Conservation (phyloP, 441 rosid species). For the Populus hybrid region DNA sequence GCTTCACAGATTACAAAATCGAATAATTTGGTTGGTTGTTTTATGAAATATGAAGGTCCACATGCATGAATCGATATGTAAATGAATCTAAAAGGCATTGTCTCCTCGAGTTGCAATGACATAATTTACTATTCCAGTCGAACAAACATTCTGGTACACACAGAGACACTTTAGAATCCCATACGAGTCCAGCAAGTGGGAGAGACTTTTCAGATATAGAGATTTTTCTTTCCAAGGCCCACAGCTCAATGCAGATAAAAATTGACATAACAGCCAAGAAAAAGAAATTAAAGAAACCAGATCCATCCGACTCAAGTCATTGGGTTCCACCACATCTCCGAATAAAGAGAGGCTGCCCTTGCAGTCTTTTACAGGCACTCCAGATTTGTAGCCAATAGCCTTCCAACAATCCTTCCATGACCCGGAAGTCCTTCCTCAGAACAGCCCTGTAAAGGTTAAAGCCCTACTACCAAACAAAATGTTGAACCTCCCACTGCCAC, state of each 20-base stretch:
- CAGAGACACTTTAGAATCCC: not conserved
- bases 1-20: not conserved
- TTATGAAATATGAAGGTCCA: not conserved
- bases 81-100: not conserved
- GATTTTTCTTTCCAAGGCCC: not conserved
- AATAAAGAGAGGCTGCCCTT: not conserved
- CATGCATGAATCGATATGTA: not conserved
- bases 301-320: not conserved
- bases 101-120: not conserved
- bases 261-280: not conserved
- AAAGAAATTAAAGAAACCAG: too few relatives aligned
- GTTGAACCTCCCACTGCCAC: not conserved
- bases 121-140: not conserved
- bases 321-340: not conserved
- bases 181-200: not conserved
- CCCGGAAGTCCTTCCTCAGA: too few relatives aligned
- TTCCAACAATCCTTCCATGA: not conserved
- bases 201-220: not conserved
- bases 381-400: constrained; percentile 10
- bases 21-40: too few relatives aligned
- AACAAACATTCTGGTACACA: not conserved
- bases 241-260: not conserved
- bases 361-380: constrained; percentile 35
- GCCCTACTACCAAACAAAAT: not conserved
- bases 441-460: not conserved